Conservation (phyloP, 2,329 filamentous ascomycete species). For the Colletotrichum salicis region DNA sequence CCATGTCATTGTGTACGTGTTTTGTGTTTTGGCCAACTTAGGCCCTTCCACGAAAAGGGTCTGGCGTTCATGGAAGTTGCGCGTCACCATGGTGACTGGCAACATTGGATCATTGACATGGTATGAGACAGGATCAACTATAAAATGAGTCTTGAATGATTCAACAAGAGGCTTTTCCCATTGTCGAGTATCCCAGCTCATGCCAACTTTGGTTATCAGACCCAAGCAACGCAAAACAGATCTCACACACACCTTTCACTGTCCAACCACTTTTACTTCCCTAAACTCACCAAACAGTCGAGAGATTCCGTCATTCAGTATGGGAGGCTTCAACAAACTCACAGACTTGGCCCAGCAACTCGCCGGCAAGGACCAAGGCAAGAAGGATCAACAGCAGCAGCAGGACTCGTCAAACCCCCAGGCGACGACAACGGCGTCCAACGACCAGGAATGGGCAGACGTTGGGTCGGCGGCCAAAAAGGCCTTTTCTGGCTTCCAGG, state of each 20-base stretch:
- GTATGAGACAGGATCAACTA: not conserved
- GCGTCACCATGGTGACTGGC: not conserved
- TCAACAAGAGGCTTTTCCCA: too few relatives aligned
- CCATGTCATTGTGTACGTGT: slow-evolving; percentile 2
- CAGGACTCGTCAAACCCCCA: not conserved
- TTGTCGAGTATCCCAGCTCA: not conserved
- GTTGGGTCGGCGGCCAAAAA: slow-evolving; percentile 33
- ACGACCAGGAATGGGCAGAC: slow-evolving; percentile 20
- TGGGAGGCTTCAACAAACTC: slow-evolving; percentile 41
- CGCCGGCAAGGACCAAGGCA: slow-evolving; percentile 30
- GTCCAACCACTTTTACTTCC: not conserved
- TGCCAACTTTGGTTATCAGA: not conserved
- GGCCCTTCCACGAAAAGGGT: not conserved
- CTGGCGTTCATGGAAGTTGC: not conserved
- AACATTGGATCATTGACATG: not conserved
- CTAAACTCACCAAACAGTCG: not conserved
- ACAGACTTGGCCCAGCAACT: slow-evolving; percentile 38
- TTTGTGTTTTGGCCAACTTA: not conserved
- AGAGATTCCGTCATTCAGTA: slow-evolving; percentile 1
- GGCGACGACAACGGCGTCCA: not conserved
- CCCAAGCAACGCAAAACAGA: not conserved
- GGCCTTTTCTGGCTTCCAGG: slow-evolving; percentile 31
- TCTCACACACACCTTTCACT: not conserved
- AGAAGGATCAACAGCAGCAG: slow-evolving; percentile 18
- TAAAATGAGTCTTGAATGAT: not conserved